Percentiles rank a stretch among this genome's conserved stretches.
Evolutionary conservation across 2,329 filamentous ascomycete species (phyloP).

Genomic region (Trichocomaceae sp.): DNA sequence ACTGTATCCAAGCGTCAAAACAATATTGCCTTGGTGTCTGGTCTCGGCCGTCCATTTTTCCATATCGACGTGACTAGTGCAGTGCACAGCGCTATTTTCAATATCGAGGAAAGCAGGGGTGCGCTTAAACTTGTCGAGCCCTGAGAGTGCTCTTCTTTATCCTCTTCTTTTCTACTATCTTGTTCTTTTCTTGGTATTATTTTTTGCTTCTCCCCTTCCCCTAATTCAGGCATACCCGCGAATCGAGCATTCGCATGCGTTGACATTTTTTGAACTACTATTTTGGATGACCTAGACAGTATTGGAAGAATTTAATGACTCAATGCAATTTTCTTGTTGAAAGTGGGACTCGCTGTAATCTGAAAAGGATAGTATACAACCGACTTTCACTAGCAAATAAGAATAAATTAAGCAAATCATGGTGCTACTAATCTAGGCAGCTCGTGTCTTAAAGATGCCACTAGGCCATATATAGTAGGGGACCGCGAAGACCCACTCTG

Average conservation of each 20-base stretch:
- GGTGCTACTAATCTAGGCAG: too few relatives aligned
- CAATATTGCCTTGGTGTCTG: constrained; percentile 63
- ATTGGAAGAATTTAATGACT: neutral
- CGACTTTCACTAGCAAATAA: too few relatives aligned
- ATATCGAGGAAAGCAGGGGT: constrained; percentile 34
- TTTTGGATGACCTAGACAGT: neutral
- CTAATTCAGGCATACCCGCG: constrained; percentile 12
- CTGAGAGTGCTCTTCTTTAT: neutral
- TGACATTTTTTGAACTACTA: neutral
- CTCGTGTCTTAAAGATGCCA: too few relatives aligned
- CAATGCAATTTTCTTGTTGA: too few relatives aligned
- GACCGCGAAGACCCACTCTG: neutral
- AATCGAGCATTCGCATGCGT: constrained; percentile 9
- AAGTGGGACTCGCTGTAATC: too few relatives aligned
- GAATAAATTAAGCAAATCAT: too few relatives aligned
- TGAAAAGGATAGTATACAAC: too few relatives aligned
- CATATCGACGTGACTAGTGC: constrained; percentile 88
- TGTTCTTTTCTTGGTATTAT: neutral
- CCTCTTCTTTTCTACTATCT: neutral
- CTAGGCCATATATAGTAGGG: neutral
- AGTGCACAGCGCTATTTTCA: constrained; percentile 77
- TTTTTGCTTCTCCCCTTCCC: neutral
- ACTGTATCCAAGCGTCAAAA: constrained; percentile 38
- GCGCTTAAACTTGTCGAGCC: constrained; percentile 5
- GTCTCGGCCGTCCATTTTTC: constrained; percentile 86